Percentiles rank a stretch among this genome's conserved stretches.
Evolutionary conservation across 805 yeast genomes (phyloP).

Genomic region (Hanseniaspora mollemarum): DNA sequence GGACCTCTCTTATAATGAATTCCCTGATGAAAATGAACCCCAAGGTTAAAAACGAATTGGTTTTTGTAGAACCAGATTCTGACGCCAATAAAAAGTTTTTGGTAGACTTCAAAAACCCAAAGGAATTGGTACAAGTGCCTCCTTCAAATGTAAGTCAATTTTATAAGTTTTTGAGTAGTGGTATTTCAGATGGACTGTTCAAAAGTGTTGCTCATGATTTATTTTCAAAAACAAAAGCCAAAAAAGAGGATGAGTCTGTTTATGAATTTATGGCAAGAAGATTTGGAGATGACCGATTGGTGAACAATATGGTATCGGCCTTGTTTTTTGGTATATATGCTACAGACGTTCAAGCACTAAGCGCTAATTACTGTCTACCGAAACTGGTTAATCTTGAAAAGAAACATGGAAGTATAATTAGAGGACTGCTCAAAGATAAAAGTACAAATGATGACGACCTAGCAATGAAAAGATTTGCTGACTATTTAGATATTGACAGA

Average conservation of each 20-base stretch:
- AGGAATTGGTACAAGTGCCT: constrained; percentile 46
- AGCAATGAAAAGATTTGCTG: not conserved
- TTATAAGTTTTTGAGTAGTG: constrained; percentile 32
- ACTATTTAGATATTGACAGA: not conserved
- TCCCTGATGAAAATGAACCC: constrained; percentile 34
- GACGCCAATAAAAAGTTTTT: constrained; percentile 65
- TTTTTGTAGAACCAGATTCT: constrained; percentile 47
- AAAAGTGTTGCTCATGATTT: constrained; percentile 43
- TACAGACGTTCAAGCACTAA: constrained; percentile 58
- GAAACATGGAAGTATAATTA: constrained; percentile 47
- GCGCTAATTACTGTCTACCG: constrained; percentile 53
- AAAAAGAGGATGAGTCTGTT: constrained; percentile 47
- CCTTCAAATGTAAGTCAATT: constrained; percentile 30
- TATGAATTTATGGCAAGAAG: constrained; percentile 56
- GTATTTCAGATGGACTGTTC: constrained; percentile 37
- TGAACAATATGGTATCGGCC: constrained; percentile 63
- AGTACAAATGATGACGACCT: constrained; percentile 18
- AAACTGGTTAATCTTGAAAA: constrained; percentile 46
- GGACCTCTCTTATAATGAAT: constrained; percentile 59
- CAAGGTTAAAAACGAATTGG: constrained; percentile 39
- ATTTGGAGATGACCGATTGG: constrained; percentile 41
- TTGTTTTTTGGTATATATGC: constrained; percentile 84
- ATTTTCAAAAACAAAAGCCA: constrained; percentile 28
- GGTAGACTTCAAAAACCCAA: constrained; percentile 32
- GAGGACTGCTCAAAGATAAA: constrained; percentile 33